These are phyloP conservation scores for Mallotus repandus DNA, from an alignment of 441 rosid genomes.

Conservation along the genomic window DNA sequence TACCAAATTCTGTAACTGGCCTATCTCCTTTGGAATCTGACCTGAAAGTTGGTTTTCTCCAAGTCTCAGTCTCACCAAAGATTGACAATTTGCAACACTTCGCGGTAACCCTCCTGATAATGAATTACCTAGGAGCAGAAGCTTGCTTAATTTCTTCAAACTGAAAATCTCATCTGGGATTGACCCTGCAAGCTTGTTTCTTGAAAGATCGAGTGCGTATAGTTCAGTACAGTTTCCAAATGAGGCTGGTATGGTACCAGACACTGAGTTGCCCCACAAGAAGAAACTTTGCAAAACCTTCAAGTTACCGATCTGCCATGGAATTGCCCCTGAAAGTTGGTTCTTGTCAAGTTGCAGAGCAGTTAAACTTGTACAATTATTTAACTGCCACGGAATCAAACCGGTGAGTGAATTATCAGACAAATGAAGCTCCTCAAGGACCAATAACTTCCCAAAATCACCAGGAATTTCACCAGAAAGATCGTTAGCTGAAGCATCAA, in stretches of 20 bases:
- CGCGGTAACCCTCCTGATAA: constrained; percentile 62
- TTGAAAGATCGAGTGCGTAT: constrained; percentile 74
- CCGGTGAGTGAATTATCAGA: constrained; percentile 78
- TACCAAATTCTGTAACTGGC: constrained; percentile 81
- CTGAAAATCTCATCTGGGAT: constrained; percentile 81
- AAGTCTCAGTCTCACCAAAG: constrained; percentile 83
- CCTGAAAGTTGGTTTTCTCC: constrained; percentile 95
- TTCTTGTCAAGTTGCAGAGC: constrained; percentile 92
- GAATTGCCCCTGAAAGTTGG: constrained; percentile 69
- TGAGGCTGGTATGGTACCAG: constrained; percentile 77
- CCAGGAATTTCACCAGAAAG: constrained; percentile 76
- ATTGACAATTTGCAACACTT: constrained; percentile 67
- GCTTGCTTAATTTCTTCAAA: constrained; percentile 86
- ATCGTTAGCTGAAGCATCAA: constrained; percentile 85
- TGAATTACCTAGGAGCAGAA: constrained; percentile 82
- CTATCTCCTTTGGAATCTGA: constrained; percentile 75
- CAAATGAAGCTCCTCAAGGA: constrained; percentile 89
- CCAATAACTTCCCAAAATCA: constrained; percentile 67
- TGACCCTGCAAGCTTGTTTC: constrained; percentile 78
- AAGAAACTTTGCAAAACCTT: constrained; percentile 77
- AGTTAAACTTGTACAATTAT: constrained; percentile 82
- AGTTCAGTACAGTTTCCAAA: constrained; percentile 84
- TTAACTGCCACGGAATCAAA: constrained; percentile 70
- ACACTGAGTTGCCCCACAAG: constrained; percentile 84
- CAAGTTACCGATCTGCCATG: constrained; percentile 68